Conservation (phyloP, 805 yeast species). For the Wickerhamiella spandovensis region DNA sequence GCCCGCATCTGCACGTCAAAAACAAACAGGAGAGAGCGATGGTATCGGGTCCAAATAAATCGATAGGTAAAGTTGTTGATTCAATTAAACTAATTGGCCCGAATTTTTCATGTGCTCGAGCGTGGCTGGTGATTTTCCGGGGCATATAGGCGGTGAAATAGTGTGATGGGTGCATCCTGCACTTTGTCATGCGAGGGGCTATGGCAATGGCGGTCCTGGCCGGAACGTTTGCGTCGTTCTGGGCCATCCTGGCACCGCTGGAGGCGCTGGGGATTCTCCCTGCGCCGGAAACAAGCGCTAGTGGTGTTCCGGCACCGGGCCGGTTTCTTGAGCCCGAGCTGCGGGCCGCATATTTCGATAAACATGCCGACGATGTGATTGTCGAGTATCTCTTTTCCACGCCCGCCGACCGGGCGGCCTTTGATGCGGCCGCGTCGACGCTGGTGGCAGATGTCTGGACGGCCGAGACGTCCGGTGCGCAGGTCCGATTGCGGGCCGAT, state of each 20-base stretch:
- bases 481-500: conserved; percentile 2
- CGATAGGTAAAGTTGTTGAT: too few relatives aligned
- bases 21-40: too few relatives aligned
- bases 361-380: conserved; percentile 1
- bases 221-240: neutral
- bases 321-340: neutral
- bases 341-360: neutral
- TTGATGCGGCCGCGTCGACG: neutral
- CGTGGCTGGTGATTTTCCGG: too few relatives aligned
- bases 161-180: neutral
- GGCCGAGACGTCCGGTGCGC: neutral
- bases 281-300: neutral
- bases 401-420: conserved; percentile 1
- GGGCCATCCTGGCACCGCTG: neutral
- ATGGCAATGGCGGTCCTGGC: neutral
- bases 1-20: too few relatives aligned
- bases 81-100: neutral
- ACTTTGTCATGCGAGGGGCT: neutral
- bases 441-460: conserved; percentile 6
- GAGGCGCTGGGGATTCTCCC: neutral
- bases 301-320: conserved; percentile 11
- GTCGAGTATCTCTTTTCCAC: conserved; percentile 3
- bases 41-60: too few relatives aligned
- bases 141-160: neutral
- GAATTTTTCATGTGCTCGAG: neutral